phyloP scores from a whole-genome alignment of 2,329 filamentous ascomycete genomes.

The Colletotrichum brevisporum region DNA sequence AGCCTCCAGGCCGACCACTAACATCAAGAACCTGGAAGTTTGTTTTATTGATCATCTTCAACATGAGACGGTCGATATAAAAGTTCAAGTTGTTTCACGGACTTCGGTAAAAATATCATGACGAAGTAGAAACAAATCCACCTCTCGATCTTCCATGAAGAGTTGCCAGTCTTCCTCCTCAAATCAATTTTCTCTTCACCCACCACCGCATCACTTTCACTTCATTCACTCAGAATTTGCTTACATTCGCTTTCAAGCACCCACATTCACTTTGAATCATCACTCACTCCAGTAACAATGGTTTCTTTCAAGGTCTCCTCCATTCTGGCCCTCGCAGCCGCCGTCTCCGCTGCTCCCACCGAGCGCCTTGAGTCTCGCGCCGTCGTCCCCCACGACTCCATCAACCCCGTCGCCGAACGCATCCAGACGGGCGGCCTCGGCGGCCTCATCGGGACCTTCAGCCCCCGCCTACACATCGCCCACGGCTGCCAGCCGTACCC shows the following conservation, averaged over 20 bases:
- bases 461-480: constrained; percentile 30
- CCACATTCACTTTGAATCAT: constrained; percentile 17
- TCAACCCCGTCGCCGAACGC: constrained; percentile 1
- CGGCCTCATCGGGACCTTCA: constrained; percentile 21
- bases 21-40: background rate
- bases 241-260: constrained; percentile 9
- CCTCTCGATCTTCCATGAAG: constrained; percentile 7
- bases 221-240: constrained; percentile 13
- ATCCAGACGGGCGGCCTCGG: constrained; percentile 9
- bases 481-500: constrained; percentile 24
- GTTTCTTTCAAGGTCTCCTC: constrained; percentile 29
- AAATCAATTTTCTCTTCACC: constrained; percentile 1
- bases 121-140: background rate
- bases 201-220: constrained; percentile 11
- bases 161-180: background rate
- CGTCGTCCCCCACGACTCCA: constrained; percentile 4
- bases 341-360: constrained; percentile 22
- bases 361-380: constrained; percentile 12
- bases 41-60: constrained; percentile 4
- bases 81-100: background rate
- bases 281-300: constrained; percentile 20
- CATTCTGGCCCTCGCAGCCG: constrained; percentile 25
- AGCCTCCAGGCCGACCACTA: background rate
- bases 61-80: constrained; percentile 14
- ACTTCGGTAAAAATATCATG: background rate